These are phyloP conservation scores for Phlyctochytrium planicorne DNA, from an alignment of 192 early-diverging fungal genomes.

Conservation along the genomic window DNA sequence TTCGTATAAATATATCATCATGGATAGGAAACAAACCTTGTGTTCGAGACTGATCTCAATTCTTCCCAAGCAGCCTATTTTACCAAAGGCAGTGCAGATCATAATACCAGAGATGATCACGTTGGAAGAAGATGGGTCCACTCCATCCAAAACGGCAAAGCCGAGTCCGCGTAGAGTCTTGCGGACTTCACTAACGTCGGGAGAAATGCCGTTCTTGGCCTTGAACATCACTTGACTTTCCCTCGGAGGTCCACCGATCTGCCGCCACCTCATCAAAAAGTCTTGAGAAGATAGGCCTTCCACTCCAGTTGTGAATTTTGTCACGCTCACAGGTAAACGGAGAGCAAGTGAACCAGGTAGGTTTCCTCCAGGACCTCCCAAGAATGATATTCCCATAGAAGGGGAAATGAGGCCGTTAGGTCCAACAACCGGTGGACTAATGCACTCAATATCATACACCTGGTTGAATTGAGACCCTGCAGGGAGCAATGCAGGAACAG, in stretches of 20 bases:
- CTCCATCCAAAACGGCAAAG: slow-evolving; percentile 74
- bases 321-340: slow-evolving; percentile 73
- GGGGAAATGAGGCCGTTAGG: slow-evolving; percentile 64
- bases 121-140: slow-evolving; percentile 89
- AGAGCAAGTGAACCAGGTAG: slow-evolving; percentile 51
- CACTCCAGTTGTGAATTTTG: slow-evolving; percentile 88
- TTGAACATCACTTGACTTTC: slow-evolving; percentile 78
- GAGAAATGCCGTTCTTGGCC: slow-evolving; percentile 35
- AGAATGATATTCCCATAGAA: slow-evolving; percentile 23
- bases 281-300: slow-evolving; percentile 65
- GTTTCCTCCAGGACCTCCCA: slow-evolving; percentile 18
- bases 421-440: slow-evolving; percentile 59
- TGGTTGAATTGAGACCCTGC: slow-evolving; percentile 77
- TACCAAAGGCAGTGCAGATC: slow-evolving; percentile 67
- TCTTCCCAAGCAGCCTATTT: slow-evolving; percentile 87
- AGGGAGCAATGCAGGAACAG: slow-evolving; percentile 58
- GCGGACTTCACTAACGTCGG: slow-evolving; percentile 49
- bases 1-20: slow-evolving; percentile 5
- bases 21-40: slow-evolving; percentile 53
- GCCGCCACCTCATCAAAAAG: slow-evolving; percentile 93
- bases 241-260: slow-evolving; percentile 85
- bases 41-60: slow-evolving; percentile 84
- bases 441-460: slow-evolving; percentile 77
- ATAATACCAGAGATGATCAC: slow-evolving; percentile 88
- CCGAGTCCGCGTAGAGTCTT: slow-evolving; percentile 65